phyloP scores from a whole-genome alignment of 2,329 filamentous ascomycete species.

The Penicillium sp. region DNA sequence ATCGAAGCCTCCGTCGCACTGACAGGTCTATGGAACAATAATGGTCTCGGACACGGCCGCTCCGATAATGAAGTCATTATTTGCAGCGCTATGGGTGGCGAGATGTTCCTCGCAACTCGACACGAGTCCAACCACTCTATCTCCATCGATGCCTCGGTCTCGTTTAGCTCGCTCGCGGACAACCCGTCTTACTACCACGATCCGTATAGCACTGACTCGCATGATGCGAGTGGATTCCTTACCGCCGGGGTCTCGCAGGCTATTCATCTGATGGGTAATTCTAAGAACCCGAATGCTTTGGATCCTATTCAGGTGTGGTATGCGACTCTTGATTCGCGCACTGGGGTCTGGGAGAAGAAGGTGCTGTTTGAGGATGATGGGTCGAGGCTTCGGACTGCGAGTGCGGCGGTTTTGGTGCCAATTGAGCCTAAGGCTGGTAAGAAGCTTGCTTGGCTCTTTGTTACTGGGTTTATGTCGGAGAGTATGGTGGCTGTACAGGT shows the following conservation, averaged over 20 bases:
- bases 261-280: constrained; percentile 37
- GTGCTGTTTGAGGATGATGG: constrained; percentile 60
- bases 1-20: constrained; percentile 46
- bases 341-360: constrained; percentile 43
- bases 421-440: constrained; percentile 50
- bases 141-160: constrained; percentile 44
- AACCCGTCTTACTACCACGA: constrained; percentile 61
- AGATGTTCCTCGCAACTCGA: constrained; percentile 43
- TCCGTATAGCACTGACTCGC: constrained; percentile 44
- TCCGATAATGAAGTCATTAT: constrained; percentile 35
- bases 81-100: constrained; percentile 46
- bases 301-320: constrained; percentile 52
- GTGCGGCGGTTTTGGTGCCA: constrained; percentile 53
- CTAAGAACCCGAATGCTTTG: constrained; percentile 35
- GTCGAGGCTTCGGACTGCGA: constrained; percentile 49
- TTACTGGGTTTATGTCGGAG: constrained; percentile 55
- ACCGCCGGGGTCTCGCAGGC: constrained; percentile 49
- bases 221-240: constrained; percentile 56
- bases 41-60: constrained; percentile 55
- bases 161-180: constrained; percentile 50
- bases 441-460: constrained; percentile 56
- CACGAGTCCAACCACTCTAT: constrained; percentile 34
- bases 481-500: constrained; percentile 54
- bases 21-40: constrained; percentile 52
- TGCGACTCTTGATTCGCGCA: constrained; percentile 24